A percentile compares a stretch with the other conserved stretches of the same genome.
phyloP scores from a whole-genome alignment of 371 early-diverging fungal genomes.

The Syncephalastrum sp. region DNA sequence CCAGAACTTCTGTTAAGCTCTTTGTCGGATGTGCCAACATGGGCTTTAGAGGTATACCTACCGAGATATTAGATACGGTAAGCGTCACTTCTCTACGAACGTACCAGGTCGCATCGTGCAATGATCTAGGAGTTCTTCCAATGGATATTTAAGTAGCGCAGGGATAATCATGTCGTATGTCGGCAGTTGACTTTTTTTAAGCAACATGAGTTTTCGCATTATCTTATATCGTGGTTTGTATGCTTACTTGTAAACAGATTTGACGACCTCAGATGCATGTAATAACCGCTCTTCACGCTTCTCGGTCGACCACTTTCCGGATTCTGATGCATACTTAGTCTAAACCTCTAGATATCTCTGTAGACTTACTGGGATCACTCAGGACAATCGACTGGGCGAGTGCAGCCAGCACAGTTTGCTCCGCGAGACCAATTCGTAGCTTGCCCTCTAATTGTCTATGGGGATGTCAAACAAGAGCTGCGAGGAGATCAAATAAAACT shows the following conservation, averaged over 20 bases:
- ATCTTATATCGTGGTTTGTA: not conserved
- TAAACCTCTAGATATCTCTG: not conserved
- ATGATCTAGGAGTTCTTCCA: conserved; percentile 59
- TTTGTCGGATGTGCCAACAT: conserved; percentile 99
- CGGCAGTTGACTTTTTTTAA: conserved; percentile 75
- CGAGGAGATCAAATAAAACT: not conserved
- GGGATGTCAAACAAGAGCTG: not conserved
- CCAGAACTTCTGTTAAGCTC: conserved; percentile 89
- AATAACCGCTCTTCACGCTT: conserved; percentile 60
- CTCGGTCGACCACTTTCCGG: conserved; percentile 44
- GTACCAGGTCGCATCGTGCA: conserved; percentile 91
- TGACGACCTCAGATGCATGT: conserved; percentile 75
- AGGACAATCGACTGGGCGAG: conserved; percentile 81
- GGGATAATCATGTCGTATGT: conserved; percentile 89
- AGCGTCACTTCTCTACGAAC: not conserved
- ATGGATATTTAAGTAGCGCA: conserved; percentile 75
- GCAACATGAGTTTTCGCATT: conserved; percentile 5
- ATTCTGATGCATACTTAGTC: conserved; percentile 23
- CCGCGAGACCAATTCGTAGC: conserved; percentile 96
- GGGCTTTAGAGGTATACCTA: conserved; percentile 96
- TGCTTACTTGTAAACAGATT: conserved; percentile 85
- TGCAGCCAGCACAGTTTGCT: conserved; percentile 89
- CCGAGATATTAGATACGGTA: not conserved
- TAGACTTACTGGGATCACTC: conserved; percentile 36
- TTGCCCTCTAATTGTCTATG: conserved; percentile 92